Conservation (phyloP, 2,329 filamentous ascomycete species). For the Ascochyta lentis region DNA sequence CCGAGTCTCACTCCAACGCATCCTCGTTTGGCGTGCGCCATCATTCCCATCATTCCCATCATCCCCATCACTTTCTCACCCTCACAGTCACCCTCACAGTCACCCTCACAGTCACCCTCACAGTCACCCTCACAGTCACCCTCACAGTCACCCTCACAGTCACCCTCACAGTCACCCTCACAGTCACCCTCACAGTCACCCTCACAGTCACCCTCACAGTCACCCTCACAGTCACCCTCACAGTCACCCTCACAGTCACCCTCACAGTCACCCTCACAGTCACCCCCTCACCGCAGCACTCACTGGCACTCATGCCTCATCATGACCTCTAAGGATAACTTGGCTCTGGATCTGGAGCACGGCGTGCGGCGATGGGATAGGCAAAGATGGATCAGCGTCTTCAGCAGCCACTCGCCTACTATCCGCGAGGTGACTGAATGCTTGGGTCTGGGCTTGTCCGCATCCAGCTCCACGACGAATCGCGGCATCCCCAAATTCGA, state of each 20-base stretch:
- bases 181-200: constrained; percentile 14
- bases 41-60: constrained; percentile 27
- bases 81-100: constrained; percentile 9
- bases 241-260: constrained; percentile 14
- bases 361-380: constrained; percentile 45
- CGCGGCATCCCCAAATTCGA: constrained; percentile 50
- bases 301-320: constrained; percentile 29
- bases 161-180: constrained; percentile 6
- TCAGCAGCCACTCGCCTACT: constrained; percentile 47
- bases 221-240: not conserved
- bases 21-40: constrained; percentile 31
- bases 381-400: constrained; percentile 45
- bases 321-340: constrained; percentile 43
- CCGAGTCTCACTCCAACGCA: constrained; percentile 30
- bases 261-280: constrained; percentile 12
- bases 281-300: constrained; percentile 5
- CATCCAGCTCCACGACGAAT: constrained; percentile 46
- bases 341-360: constrained; percentile 40
- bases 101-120: constrained; percentile 17
- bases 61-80: constrained; percentile 8
- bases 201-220: constrained; percentile 12
- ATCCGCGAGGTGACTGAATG: constrained; percentile 49
- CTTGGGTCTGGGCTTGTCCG: constrained; percentile 43
- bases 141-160: constrained; percentile 12
- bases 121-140: constrained; percentile 11